Base-by-base conservation (phyloP, 257 asterid species). In the Gentiana straminea region DNA sequence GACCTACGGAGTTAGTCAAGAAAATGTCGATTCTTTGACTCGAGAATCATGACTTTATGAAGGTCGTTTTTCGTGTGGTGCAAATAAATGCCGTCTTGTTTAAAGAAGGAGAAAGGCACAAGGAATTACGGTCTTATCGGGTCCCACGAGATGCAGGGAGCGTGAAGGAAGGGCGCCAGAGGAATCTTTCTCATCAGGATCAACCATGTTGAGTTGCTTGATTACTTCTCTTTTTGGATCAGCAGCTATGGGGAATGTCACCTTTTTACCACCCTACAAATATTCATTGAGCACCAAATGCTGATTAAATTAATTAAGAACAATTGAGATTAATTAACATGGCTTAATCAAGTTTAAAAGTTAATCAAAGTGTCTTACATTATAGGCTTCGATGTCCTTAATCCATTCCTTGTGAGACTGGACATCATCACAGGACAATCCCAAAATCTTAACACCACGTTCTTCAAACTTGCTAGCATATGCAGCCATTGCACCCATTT, bases 181-280 rank as follows among this genome's bases (percentile, higher is more conserved):
- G 15, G 89, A 36, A 13, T 79, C 87, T n/a, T 37, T 70, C 64
- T 76, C 86, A 15, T 85, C 87, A 1, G 97, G 97, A 41, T 89
- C 97, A n/a, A 83, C 95, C 95, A 86, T 81, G 84, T 86, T 90
- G 15, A 86, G 87, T 59, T 82, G 75, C 70, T 70, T 70, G 62
- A 84, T 86, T 61, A 86, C 58, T 1, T 58, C 68, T 13, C 86
- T 51, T n/a, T 65, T 61, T 2, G 88, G 86, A 54, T 87, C 98
- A 1, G 93, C 94, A 0, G 79, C 87, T 24, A 91, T 82, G 5
- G 96, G 96, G 73, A 73, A 86, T 0, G 63, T 73, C 0, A 86
- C 98, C 75, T 73, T 81, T 64, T 67, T 56, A 46, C 89, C 86
- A 7, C 70, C 71, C 76, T 70, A 59, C 68, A 48, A 13, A 4